Percentiles rank a stretch among this genome's conserved stretches.
Evolutionary conservation across 73 alveolate genomes (phyloP).

Genomic region (Symbiodinium natans): DNA sequence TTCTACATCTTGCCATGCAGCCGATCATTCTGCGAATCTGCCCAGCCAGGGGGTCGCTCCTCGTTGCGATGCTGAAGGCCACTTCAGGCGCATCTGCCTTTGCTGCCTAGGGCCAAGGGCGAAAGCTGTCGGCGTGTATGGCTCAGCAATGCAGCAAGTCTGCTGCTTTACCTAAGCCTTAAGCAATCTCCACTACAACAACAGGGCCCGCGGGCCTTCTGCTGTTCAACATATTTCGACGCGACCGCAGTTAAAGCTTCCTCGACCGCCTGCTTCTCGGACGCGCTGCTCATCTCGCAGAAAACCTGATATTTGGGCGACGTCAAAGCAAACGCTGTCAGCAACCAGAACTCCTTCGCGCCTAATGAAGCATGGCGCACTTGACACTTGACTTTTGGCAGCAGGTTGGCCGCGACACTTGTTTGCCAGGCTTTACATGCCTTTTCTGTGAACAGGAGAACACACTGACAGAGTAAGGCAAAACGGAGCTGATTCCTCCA

Average conservation of each 20-base stretch:
- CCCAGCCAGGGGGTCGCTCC: conserved; percentile 10
- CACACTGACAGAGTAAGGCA: no score
- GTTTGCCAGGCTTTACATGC: no score
- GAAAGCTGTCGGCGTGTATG: neutral
- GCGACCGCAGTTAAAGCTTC: conserved; percentile 7
- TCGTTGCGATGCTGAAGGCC: conserved; percentile 40
- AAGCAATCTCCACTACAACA: neutral
- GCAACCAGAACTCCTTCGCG: no score
- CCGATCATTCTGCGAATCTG: conserved; percentile 43
- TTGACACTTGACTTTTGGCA: no score
- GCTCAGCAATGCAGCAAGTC: neutral
- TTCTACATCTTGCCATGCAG: neutral
- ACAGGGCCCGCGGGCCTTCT: neutral
- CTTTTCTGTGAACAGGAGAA: no score
- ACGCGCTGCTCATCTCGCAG: conserved; percentile 29
- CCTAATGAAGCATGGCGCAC: no score
- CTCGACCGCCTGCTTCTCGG: conserved; percentile 41
- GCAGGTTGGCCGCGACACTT: no score
- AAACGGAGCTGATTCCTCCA: no score
- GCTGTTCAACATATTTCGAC: conserved; percentile 26
- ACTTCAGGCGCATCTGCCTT: conserved; percentile 39
- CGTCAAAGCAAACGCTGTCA: no score
- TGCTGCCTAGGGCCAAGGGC: conserved; percentile 17
- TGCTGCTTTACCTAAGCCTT: neutral
- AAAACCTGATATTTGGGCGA: conserved; percentile 10